Percentiles rank a stretch among this genome's conserved stretches.
Evolutionary conservation across 352 stramenopile genomes (phyloP).

Genomic region (Elongisporangium prolatum): DNA sequence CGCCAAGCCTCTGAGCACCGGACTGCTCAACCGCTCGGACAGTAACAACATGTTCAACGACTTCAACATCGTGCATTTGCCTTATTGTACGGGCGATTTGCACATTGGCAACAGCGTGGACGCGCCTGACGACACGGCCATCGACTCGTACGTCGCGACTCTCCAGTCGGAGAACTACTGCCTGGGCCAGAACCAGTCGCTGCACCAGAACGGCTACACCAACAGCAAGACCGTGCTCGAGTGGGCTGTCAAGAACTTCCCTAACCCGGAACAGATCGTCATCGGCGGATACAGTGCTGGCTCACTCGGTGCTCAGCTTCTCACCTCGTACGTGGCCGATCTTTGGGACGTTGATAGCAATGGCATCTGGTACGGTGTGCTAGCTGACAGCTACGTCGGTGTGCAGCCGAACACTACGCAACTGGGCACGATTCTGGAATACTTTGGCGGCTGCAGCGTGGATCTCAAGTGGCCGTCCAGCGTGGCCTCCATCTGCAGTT

Average conservation of each 20-base stretch:
- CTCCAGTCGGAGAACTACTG: conserved; percentile 10
- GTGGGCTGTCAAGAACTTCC: conserved; percentile 34
- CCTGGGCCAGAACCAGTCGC: conserved; percentile 16
- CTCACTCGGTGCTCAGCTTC: conserved; percentile 20
- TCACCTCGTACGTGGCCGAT: conserved; percentile 12
- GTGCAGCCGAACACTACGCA: conserved; percentile 18
- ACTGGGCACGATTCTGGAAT: conserved; percentile 15
- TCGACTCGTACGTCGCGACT: too few relatives aligned
- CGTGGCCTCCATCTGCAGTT: conserved; percentile 21
- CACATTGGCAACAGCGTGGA: conserved; percentile 41
- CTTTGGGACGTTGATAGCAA: conserved; percentile 26
- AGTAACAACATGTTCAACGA: conserved; percentile 58
- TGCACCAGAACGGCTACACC: conserved; percentile 26
- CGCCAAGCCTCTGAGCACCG: conserved; percentile 32
- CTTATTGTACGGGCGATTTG: conserved; percentile 73
- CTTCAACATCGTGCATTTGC: conserved; percentile 68
- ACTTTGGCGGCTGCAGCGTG: conserved; percentile 18
- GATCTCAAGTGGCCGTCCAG: conserved; percentile 16
- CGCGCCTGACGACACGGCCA: neutral
- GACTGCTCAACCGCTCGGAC: conserved; percentile 44
- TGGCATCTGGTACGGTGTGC: conserved; percentile 18
- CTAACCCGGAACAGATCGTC: conserved; percentile 17
- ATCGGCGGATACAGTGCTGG: conserved; percentile 27
- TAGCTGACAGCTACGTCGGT: conserved; percentile 29
- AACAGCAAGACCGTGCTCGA: conserved; percentile 28